Conservation (phyloP, 2,329 filamentous ascomycete genomes). For the Lachnellula hyalina region DNA sequence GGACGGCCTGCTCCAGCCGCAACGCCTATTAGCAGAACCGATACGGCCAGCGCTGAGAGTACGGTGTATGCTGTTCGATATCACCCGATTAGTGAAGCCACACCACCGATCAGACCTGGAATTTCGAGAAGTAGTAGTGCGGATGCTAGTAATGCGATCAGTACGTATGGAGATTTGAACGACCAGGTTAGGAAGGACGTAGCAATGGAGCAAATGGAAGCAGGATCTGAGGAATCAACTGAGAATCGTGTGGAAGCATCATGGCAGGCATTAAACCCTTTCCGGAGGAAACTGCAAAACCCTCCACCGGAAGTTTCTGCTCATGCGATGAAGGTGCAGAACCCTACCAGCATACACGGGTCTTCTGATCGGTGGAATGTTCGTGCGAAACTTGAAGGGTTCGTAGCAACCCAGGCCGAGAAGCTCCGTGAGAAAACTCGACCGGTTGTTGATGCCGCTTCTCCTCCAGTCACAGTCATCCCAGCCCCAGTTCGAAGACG, state of each 20-base stretch:
- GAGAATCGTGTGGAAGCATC: constrained; percentile 4
- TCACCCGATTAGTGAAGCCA: constrained; percentile 46
- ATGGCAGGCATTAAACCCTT: constrained; percentile 28
- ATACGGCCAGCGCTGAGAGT: constrained; percentile 59
- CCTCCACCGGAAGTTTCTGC: constrained; percentile 31
- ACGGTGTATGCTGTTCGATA: constrained; percentile 60
- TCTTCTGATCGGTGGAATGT: constrained; percentile 47
- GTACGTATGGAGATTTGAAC: constrained; percentile 22
- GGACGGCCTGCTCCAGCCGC: constrained; percentile 48
- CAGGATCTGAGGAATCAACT: constrained; percentile 4
- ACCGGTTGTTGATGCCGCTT: constrained; percentile 48
- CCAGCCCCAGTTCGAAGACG: constrained; percentile 56
- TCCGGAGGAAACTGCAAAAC: constrained; percentile 21
- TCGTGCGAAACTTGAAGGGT: constrained; percentile 52
- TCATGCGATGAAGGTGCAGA: constrained; percentile 18
- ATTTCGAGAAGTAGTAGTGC: constrained; percentile 21
- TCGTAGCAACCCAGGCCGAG: constrained; percentile 56
- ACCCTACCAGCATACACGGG: constrained; percentile 14
- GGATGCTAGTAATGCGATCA: constrained; percentile 12
- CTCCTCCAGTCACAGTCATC: constrained; percentile 54
- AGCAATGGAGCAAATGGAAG: constrained; percentile 13
- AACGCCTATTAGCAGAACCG: constrained; percentile 55
- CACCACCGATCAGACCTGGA: constrained; percentile 13
- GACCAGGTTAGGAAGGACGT: constrained; percentile 3
- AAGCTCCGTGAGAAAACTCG: constrained; percentile 51